These are phyloP conservation scores for Microthlaspi erraticum DNA, from an alignment of 345 rosid species.

Conservation along the genomic window DNA sequence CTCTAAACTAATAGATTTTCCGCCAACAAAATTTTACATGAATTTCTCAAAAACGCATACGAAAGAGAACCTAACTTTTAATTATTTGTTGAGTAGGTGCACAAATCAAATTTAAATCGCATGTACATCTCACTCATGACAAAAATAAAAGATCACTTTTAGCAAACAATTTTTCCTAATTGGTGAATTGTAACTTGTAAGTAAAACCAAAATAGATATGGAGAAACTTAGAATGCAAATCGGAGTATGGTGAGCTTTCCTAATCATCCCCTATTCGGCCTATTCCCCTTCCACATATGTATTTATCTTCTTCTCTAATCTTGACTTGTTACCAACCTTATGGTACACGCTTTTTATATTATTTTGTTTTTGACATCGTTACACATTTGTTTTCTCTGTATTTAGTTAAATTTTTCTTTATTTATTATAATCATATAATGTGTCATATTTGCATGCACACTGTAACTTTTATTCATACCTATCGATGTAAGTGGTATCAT, in stretches of 20 bases:
- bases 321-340: constrained; percentile 39
- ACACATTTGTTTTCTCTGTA: background rate
- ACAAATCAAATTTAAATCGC: background rate
- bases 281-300: constrained; percentile 6
- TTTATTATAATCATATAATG: background rate
- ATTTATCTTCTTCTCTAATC: constrained; percentile 24
- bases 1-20: no score
- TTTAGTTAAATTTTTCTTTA: background rate
- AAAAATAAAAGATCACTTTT: background rate
- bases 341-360: constrained; percentile 10
- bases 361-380: background rate
- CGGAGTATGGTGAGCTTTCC: constrained; percentile 37
- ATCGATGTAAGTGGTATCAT: background rate
- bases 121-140: background rate
- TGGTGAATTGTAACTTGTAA: constrained; percentile 39
- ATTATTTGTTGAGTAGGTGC: constrained; percentile 10
- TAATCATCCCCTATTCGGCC: constrained; percentile 22
- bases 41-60: background rate
- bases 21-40: no score
- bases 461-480: background rate
- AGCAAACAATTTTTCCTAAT: constrained; percentile 18
- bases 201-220: constrained; percentile 24
- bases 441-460: background rate
- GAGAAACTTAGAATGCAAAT: constrained; percentile 37
- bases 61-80: background rate